phyloP scores from a whole-genome alignment of 2,329 filamentous ascomycete genomes.

The Pleomassaria siparia region DNA sequence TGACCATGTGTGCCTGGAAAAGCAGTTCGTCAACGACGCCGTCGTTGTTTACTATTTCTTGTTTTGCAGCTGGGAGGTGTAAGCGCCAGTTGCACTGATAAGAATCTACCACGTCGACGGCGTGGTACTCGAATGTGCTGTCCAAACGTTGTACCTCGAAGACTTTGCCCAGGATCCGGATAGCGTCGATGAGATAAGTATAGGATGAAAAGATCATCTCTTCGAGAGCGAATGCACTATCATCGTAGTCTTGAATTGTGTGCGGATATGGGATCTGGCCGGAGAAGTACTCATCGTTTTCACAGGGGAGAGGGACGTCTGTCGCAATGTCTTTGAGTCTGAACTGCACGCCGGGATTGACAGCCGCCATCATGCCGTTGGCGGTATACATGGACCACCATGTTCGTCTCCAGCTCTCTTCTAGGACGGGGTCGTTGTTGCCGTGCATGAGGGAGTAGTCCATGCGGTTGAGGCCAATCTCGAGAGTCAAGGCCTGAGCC shows the following conservation, averaged over 20 bases:
- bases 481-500: slow-evolving; percentile 71
- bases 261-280: slow-evolving; percentile 39
- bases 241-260: slow-evolving; percentile 75
- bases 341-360: slow-evolving; percentile 72
- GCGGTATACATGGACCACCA: slow-evolving; percentile 89
- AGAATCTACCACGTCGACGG: slow-evolving; percentile 59
- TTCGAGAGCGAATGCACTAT: slow-evolving; percentile 69
- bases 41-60: slow-evolving; percentile 68
- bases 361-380: slow-evolving; percentile 80
- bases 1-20: slow-evolving; percentile 87
- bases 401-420: slow-evolving; percentile 83
- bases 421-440: slow-evolving; percentile 65
- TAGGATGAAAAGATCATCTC: slow-evolving; percentile 78
- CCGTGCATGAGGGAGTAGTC: slow-evolving; percentile 67
- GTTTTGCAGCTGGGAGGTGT: slow-evolving; percentile 73
- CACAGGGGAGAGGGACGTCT: slow-evolving; percentile 76
- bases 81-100: slow-evolving; percentile 75
- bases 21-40: slow-evolving; percentile 78
- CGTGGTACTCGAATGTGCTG: slow-evolving; percentile 44
- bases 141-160: slow-evolving; percentile 54
- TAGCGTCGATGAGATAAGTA: slow-evolving; percentile 79
- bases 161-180: slow-evolving; percentile 75
- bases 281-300: slow-evolving; percentile 69
- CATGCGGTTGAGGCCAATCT: slow-evolving; percentile 73
- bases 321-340: slow-evolving; percentile 66